These are phyloP conservation scores for Podaxis pistillaris DNA, from an alignment of 768 basidiomycete species.

Conservation along the genomic window DNA sequence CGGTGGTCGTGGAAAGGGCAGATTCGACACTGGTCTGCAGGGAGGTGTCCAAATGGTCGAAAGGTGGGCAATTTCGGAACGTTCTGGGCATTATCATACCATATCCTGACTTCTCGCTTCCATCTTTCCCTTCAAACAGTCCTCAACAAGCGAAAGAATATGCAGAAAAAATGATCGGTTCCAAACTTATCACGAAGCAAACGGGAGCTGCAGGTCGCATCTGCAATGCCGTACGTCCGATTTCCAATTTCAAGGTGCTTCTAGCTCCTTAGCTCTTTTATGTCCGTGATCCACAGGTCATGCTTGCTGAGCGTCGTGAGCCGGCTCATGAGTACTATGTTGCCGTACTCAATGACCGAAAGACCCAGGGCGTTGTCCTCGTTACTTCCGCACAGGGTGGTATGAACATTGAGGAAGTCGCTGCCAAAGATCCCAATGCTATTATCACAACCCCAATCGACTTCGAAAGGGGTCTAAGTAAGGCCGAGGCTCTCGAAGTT, in stretches of 20 bases:
- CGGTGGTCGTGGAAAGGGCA: constrained; percentile 97
- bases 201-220: constrained; percentile 89
- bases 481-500: constrained; percentile 66
- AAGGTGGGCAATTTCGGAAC: constrained; percentile 46
- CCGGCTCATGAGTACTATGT: constrained; percentile 98
- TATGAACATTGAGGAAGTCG: constrained; percentile 99
- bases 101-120: constrained; percentile 5
- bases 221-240: constrained; percentile 82
- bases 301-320: constrained; percentile 94
- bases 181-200: constrained; percentile 97
- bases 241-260: background rate
- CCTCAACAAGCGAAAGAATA: constrained; percentile 86
- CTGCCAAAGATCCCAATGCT: constrained; percentile 88
- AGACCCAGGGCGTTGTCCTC: constrained; percentile 83
- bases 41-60: constrained; percentile 96
- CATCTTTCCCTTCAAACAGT: constrained; percentile 33
- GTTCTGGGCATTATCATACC: background rate
- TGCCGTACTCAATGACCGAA: constrained; percentile 94
- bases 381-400: constrained; percentile 95
- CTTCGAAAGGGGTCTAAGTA: constrained; percentile 77
- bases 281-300: constrained; percentile 57
- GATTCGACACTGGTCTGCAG: constrained; percentile 93
- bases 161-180: constrained; percentile 91
- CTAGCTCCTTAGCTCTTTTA: background rate
- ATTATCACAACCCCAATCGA: constrained; percentile 95